Evolutionary conservation across 306 rosid genomes (phyloP).

Genomic region (Purshia tridentata): DNA sequence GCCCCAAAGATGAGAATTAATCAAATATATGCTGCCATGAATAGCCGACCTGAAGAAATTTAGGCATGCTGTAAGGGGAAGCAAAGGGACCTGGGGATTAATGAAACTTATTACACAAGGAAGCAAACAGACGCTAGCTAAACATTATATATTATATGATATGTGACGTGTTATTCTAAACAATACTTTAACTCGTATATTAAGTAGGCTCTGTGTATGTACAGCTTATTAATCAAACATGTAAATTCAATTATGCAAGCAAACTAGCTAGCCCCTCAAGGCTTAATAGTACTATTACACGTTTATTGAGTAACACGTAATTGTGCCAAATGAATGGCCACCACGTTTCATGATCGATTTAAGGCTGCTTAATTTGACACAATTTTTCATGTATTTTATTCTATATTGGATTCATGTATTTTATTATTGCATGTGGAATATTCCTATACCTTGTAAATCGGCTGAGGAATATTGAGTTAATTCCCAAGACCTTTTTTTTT

Average conservation of each 20-base stretch:
- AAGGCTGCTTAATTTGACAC: constrained; percentile 4
- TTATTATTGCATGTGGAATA: too few relatives aligned
- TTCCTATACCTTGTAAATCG: too few relatives aligned
- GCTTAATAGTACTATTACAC: background rate
- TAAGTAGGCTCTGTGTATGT: constrained; percentile 23
- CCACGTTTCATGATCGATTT: background rate
- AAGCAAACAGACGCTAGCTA: constrained; percentile 27
- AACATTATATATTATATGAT: constrained; percentile 1
- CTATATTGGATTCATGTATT: background rate
- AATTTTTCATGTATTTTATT: background rate
- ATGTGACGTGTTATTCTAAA: constrained; percentile 24
- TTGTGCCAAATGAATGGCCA: background rate
- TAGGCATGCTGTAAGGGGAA: constrained; percentile 55
- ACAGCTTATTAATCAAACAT: constrained; percentile 23
- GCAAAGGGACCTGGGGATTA: constrained; percentile 56
- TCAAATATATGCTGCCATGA: constrained; percentile 3
- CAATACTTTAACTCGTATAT: constrained; percentile 26
- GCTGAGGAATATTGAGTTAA: too few relatives aligned
- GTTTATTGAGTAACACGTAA: constrained; percentile 17
- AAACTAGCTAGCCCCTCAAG: constrained; percentile 20
- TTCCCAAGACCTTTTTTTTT: too few relatives aligned
- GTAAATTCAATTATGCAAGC: constrained; percentile 15
- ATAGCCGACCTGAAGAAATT: constrained; percentile 46
- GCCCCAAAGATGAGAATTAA: constrained; percentile 19
- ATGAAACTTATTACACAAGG: constrained; percentile 17